Base-by-base conservation (phyloP, 805 yeast species). In the Starmerella apis region DNA sequence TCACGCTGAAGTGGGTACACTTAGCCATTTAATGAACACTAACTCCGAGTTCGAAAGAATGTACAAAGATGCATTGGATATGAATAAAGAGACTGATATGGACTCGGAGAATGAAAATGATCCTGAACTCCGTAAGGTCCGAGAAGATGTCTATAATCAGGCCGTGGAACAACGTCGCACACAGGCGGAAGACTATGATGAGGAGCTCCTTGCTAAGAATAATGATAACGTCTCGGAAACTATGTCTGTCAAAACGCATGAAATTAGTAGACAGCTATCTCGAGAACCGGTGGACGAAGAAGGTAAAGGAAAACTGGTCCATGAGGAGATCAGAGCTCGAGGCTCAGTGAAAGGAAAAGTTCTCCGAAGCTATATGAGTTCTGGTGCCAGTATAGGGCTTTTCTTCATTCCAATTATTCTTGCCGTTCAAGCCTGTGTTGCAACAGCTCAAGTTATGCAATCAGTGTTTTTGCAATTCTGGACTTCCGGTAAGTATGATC, bases 391-490 rank as follows among this genome's bases (percentile, higher is more conserved):
- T 56, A 38, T 64, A 61, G 48, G 62, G 61, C 31, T 71, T 66
- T 44, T 48, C 62, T 6, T 64, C 22, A 14, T 55, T 3, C 49
- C 43, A 2, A 16, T 59, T 4, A 47, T 59, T 7, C 11, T 54
- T 4, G 3, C 42, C 1, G 25, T 52, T 8, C 55, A 57, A n/a
- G 44, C 37, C n/a, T 71, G 78, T 9, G 69, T 78, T 23, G 80
- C 82, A n/a, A 67, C 68, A 74, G 43, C 74, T 76, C 53, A 58
- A 44, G 54, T 52, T 24, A 52, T 65, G 66, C 62, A 63, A 37
- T 48, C 62, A 4, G 57, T 60, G 20, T 57, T 80, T 62, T 71
- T 87, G 52, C 80, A 94, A 1, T 86, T 81, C 65, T 86, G 96
- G 96, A 71, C 81, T 4, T 72, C 71, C 18, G 53, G 70, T 46